phyloP scores from a whole-genome alignment of 352 stramenopile genomes.

The Blastocystis sp. region DNA sequence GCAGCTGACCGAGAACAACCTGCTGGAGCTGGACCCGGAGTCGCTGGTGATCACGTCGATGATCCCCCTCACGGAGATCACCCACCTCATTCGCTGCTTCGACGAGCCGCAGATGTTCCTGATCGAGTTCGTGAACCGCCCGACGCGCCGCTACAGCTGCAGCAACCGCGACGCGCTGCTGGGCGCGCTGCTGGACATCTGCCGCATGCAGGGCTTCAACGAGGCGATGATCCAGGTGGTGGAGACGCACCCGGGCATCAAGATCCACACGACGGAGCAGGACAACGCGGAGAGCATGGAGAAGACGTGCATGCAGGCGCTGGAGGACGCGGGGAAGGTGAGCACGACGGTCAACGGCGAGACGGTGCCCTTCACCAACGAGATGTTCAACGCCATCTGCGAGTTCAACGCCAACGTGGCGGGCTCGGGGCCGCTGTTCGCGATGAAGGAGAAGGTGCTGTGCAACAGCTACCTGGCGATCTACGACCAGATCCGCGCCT shows the following conservation, averaged over 20 bases:
- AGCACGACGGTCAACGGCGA: constrained; percentile 35
- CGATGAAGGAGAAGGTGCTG: constrained; percentile 83
- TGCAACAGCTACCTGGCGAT: constrained; percentile 83
- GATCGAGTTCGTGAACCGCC: constrained; percentile 52
- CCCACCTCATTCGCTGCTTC: constrained; percentile 70
- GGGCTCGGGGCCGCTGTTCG: constrained; percentile 83
- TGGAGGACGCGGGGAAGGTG: constrained; percentile 49
- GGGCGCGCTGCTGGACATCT: constrained; percentile 69
- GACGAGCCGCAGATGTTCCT: constrained; percentile 71
- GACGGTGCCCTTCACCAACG: constrained; percentile 41
- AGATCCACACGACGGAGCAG: constrained; percentile 58
- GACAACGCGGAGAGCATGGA: constrained; percentile 73
- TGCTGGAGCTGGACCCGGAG: constrained; percentile 71
- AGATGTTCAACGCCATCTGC: constrained; percentile 75
- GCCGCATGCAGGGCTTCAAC: constrained; percentile 62
- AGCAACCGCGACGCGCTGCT: constrained; percentile 70
- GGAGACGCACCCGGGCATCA: constrained; percentile 72
- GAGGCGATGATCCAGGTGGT: constrained; percentile 71
- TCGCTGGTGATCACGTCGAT: constrained; percentile 67
- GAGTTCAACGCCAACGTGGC: constrained; percentile 89
- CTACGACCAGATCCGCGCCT: constrained; percentile 82
- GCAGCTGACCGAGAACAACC: constrained; percentile 68
- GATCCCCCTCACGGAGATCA: constrained; percentile 71
- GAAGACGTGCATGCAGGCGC: constrained; percentile 63
- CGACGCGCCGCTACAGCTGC: constrained; percentile 64